Evolutionary conservation across 495 filamentous ascomycete genomes (phyloP).

Genomic region (Tuber melanosporum): DNA sequence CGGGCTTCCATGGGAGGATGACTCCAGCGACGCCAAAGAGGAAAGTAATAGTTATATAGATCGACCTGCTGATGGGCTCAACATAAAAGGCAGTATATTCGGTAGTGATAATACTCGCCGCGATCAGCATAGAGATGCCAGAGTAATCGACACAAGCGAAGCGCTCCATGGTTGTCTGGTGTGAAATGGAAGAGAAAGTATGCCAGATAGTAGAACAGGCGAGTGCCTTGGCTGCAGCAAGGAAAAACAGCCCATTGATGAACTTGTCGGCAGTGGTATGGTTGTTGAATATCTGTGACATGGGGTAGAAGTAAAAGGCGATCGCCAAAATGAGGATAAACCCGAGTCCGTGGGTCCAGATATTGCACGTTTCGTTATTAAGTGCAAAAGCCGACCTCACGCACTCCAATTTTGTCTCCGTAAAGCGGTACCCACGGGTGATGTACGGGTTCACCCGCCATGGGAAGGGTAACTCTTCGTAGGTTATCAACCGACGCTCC

Average conservation of each 20-base stretch:
- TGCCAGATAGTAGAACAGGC: constrained; percentile 96
- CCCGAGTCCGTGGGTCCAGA: constrained; percentile 91
- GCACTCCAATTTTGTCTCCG: constrained; percentile 77
- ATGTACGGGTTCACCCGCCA: constrained; percentile 97
- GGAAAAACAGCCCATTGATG: constrained; percentile 91
- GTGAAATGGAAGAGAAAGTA: constrained; percentile 92
- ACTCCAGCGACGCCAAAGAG: constrained; percentile 77
- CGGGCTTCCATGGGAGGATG: constrained; percentile 92
- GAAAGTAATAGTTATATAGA: constrained; percentile 77
- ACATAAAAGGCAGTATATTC: constrained; percentile 99
- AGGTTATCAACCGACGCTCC: constrained; percentile 75
- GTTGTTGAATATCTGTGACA: constrained; percentile 71
- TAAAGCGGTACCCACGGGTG: constrained; percentile 83
- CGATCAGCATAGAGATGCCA: constrained; percentile 92
- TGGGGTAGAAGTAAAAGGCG: constrained; percentile 95
- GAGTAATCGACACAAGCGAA: constrained; percentile 99
- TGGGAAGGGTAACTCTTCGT: constrained; percentile 81
- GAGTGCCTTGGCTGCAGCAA: constrained; percentile 91
- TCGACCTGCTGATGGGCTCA: constrained; percentile 78
- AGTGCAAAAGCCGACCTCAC: constrained; percentile 71
- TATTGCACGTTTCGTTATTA: constrained; percentile 93
- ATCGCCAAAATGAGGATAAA: constrained; percentile 78
- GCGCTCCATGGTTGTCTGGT: constrained; percentile 80
- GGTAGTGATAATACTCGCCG: constrained; percentile 93
- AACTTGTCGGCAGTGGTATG: constrained; percentile 81